Base-by-base conservation (phyloP, 2,329 filamentous ascomycete species). In the Pseudopithomyces chartarum region DNA sequence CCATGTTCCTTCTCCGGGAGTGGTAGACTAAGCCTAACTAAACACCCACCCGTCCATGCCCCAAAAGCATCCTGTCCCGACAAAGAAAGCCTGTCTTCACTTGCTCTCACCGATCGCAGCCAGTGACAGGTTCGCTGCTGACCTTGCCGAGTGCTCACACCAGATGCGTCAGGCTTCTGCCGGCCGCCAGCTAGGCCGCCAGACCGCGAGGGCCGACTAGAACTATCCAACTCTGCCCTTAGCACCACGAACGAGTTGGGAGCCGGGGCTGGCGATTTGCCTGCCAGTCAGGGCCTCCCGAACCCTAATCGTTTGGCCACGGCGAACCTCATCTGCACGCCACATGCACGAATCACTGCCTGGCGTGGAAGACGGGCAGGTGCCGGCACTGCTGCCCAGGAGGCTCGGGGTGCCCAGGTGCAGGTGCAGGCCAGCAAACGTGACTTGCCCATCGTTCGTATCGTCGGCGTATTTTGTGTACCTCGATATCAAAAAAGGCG, bases 391-490 rank as follows among this genome's bases (percentile, higher is more conserved):
- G 34, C 34, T 38, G 34, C 34, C 20, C 5, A 22, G 17, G 6
- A 6, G 12, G n/a, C n/a, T n/a, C 26, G 2, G 15, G 3, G 38
- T 40, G n/a, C n/a, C 38, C 7, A 40, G 38, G 17, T 19, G 34
- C 34, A 38, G n/a, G n/a, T n/a, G 44, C 44, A n/a, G 26, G 3
- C 29, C 26, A 33, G 29, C 17, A 29, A 26, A 43, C n/a, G 40
- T 17, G 34, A 22, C 32, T 20, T 36, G 52, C 26, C n/a, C n/a
- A 39, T 36, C 15, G 48, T 42, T 34, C 50, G 55, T 43, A 39
- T 20, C 52, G 26, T 44, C 54, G 15, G 58, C 55, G 58, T 60
- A 58, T 51, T 51, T 55, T 43, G 54, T 57, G 54, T 59, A 59
- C 59, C 33, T 57, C 48, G 46, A 56, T 57, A 62, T 59, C 52